phyloP scores from a whole-genome alignment of 2,329 filamentous ascomycete genomes.

The Scedosporium minutisporum region DNA sequence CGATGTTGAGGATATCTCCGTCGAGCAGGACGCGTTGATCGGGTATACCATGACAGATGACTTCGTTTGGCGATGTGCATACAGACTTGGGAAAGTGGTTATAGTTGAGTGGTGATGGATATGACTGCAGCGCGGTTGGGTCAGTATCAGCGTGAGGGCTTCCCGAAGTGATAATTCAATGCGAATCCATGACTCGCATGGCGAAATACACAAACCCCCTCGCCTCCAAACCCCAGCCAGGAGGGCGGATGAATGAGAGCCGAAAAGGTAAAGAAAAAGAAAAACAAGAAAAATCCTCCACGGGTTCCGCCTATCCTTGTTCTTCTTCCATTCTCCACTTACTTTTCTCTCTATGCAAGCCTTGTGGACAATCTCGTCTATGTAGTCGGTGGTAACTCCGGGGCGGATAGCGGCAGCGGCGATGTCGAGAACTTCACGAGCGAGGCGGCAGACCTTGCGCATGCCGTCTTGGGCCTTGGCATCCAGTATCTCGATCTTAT shows the following conservation, averaged over 20 bases:
- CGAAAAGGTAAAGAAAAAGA: no score
- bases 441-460: slow-evolving; percentile 82
- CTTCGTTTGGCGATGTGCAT: slow-evolving; percentile 92
- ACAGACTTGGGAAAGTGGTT: slow-evolving; percentile 96
- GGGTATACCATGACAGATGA: slow-evolving; percentile 97
- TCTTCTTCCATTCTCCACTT: slow-evolving; percentile 24
- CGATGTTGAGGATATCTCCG: slow-evolving; percentile 94
- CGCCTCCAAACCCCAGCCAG: no score
- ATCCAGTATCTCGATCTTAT: slow-evolving; percentile 75
- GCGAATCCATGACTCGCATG: background rate
- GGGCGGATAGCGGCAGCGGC: slow-evolving; percentile 74
- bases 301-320: no score
- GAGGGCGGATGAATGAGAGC: no score
- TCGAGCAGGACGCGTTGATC: slow-evolving; percentile 80
- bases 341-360: slow-evolving; percentile 89
- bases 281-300: background rate
- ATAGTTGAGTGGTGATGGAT: slow-evolving; percentile 92
- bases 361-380: slow-evolving; percentile 91
- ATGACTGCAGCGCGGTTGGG: slow-evolving; percentile 49
- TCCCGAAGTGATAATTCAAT: background rate
- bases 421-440: slow-evolving; percentile 86
- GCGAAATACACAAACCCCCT: no score
- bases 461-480: slow-evolving; percentile 76
- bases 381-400: slow-evolving; percentile 91
- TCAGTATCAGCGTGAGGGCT: slow-evolving; percentile 1